Evolutionary conservation across 495 filamentous ascomycete genomes (phyloP).

Genomic region (Letharia lupina): DNA sequence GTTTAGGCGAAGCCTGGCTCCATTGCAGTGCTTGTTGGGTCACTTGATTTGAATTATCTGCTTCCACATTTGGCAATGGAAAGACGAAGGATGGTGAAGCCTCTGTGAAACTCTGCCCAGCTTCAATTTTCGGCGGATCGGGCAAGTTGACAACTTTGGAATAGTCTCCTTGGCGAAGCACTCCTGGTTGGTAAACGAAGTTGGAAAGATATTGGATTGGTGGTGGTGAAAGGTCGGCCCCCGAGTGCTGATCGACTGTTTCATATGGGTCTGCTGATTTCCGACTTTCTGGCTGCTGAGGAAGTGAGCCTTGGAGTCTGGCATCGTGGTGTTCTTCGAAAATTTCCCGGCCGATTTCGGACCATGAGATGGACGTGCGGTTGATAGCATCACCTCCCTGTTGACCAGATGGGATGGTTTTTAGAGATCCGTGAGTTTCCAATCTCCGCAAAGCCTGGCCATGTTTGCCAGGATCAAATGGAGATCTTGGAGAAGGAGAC

Average conservation of each 20-base stretch:
- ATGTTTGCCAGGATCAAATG: neutral
- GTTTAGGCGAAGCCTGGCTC: neutral
- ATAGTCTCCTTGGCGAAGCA: neutral
- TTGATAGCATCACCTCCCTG: neutral
- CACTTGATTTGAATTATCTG: neutral
- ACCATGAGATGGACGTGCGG: neutral
- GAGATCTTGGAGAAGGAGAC: neutral
- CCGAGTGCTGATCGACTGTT: neutral
- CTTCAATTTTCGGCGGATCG: neutral
- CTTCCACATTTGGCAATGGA: neutral
- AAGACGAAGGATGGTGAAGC: neutral
- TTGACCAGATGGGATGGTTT: neutral
- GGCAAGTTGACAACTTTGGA: neutral
- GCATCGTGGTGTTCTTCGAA: neutral
- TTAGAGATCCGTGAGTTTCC: neutral
- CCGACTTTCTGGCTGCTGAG: neutral
- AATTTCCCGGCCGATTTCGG: neutral
- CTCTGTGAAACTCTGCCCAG: neutral
- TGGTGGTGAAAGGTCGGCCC: neutral
- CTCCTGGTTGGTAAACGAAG: neutral
- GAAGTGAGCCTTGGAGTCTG: neutral
- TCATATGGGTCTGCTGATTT: neutral
- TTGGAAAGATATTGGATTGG: neutral
- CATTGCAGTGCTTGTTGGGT: neutral
- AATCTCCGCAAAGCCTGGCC: neutral